Evolutionary conservation across 1,139 yeast species (phyloP).

Genomic region (Candida sanyaensis): DNA sequence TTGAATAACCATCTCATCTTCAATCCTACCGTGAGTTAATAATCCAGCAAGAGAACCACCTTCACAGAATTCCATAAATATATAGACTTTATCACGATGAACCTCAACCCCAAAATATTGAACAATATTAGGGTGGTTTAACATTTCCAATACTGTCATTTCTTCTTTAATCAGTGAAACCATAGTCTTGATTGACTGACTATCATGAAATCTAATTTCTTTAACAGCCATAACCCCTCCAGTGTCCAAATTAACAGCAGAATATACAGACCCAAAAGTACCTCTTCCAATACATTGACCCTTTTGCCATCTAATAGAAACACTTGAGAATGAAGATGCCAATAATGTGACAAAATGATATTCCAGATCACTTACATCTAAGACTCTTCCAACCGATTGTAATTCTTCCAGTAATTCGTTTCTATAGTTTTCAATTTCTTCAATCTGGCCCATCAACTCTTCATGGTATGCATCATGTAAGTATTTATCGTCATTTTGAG

Average conservation of each 20-base stretch:
- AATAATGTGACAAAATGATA: conserved; percentile 83
- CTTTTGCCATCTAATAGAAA: conserved; percentile 96
- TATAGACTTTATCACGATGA: conserved; percentile 91
- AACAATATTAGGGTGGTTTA: conserved; percentile 93
- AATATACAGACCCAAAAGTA: conserved; percentile 90
- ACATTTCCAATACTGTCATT: conserved; percentile 93
- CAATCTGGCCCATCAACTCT: conserved; percentile 60
- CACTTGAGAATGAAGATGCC: conserved; percentile 87
- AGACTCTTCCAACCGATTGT: conserved; percentile 77
- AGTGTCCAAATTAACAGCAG: conserved; percentile 89
- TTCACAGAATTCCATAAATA: conserved; percentile 97
- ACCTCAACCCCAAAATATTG: conserved; percentile 97
- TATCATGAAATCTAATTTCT: conserved; percentile 88
- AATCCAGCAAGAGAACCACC: conserved; percentile 91
- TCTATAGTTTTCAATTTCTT: conserved; percentile 59
- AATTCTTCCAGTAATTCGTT: conserved; percentile 49
- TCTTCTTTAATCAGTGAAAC: conserved; percentile 92
- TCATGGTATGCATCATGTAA: conserved; percentile 55
- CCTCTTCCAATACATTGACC: conserved; percentile 95
- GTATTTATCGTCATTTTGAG: conserved; percentile 59
- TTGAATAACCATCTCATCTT: conserved; percentile 91
- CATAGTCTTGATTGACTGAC: conserved; percentile 80
- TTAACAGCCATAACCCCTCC: conserved; percentile 98
- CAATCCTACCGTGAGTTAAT: conserved; percentile 84
- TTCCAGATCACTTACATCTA: conserved; percentile 85